These are phyloP conservation scores for Calonectria pseudoturangicola DNA, from an alignment of 2,329 filamentous ascomycete genomes.

Conservation along the genomic window DNA sequence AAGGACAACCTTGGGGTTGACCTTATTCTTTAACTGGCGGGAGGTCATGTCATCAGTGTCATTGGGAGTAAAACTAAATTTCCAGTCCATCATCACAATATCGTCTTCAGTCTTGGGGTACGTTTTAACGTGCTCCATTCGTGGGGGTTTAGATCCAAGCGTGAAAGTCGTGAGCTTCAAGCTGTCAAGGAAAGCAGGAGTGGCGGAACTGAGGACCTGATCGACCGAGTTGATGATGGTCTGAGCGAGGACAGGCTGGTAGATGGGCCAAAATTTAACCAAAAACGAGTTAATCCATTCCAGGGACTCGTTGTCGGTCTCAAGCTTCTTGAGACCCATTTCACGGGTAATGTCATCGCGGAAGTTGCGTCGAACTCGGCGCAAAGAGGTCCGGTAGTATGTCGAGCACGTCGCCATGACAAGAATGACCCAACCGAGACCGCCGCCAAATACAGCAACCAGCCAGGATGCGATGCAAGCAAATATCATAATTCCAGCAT, in stretches of 20 bases:
- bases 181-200: constrained; percentile 94
- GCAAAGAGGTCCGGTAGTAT: constrained; percentile 96
- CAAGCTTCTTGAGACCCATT: constrained; percentile 88
- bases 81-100: constrained; percentile 99
- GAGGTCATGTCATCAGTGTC: constrained; percentile 94
- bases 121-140: constrained; percentile 98
- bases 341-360: constrained; percentile 95
- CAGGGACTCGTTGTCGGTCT: constrained; percentile 92
- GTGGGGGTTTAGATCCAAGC: constrained; percentile 94
- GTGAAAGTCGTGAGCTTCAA: constrained; percentile 95
- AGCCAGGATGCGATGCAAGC: constrained; percentile 94
- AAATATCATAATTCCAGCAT: constrained; percentile 94
- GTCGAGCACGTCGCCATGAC: constrained; percentile 94
- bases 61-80: constrained; percentile 98
- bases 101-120: constrained; percentile 97
- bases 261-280: constrained; percentile 99
- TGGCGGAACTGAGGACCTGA: constrained; percentile 94
- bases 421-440: constrained; percentile 93
- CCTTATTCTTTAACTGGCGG: constrained; percentile 92
- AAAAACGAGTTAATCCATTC: constrained; percentile 99
- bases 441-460: constrained; percentile 90
- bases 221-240: constrained; percentile 96
- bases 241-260: constrained; percentile 92
- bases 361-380: constrained; percentile 95
- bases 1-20: constrained; percentile 97